These are phyloP conservation scores for Silene conica DNA, from an alignment of 148 eudicot genomes.

Conservation along the genomic window DNA sequence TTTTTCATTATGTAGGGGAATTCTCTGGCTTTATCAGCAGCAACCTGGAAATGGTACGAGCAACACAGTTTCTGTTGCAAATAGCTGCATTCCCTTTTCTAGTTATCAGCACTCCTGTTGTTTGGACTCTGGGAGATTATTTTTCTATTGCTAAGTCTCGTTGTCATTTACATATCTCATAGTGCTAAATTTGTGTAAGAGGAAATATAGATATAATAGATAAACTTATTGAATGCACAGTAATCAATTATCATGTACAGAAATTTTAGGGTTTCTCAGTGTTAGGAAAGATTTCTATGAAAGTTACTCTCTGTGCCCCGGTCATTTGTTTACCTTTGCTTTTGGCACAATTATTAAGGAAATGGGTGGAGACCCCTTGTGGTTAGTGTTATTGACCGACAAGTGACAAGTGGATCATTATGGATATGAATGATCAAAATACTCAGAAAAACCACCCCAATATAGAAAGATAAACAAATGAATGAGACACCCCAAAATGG, in stretches of 20 bases:
- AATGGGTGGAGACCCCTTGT: too few species aligned
- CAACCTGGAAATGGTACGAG: conserved; percentile 80
- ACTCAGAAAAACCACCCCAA: too few species aligned
- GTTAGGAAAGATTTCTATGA: background rate
- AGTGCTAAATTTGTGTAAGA: background rate
- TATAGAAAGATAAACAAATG: too few species aligned
- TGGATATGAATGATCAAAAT: too few species aligned
- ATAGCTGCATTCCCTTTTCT: conserved; percentile 17
- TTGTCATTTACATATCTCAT: background rate
- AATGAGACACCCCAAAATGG: too few species aligned
- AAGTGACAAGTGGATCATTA: too few species aligned
- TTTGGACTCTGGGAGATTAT: background rate
- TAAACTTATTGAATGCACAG: background rate
- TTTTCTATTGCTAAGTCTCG: background rate
- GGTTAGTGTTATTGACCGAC: too few species aligned
- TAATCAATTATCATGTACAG: background rate
- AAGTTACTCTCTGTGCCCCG: background rate
- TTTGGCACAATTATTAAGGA: too few species aligned
- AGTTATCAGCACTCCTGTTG: background rate
- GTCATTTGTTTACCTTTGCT: too few species aligned
- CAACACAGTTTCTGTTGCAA: conserved; percentile 24
- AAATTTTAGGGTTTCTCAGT: background rate
- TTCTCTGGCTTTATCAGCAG: conserved; percentile 67
- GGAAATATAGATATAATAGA: background rate
- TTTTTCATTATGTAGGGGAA: conserved; percentile 58